Conservation (phyloP, 176 grass and related monocot genomes). For the Alloteropsis semialata region DNA sequence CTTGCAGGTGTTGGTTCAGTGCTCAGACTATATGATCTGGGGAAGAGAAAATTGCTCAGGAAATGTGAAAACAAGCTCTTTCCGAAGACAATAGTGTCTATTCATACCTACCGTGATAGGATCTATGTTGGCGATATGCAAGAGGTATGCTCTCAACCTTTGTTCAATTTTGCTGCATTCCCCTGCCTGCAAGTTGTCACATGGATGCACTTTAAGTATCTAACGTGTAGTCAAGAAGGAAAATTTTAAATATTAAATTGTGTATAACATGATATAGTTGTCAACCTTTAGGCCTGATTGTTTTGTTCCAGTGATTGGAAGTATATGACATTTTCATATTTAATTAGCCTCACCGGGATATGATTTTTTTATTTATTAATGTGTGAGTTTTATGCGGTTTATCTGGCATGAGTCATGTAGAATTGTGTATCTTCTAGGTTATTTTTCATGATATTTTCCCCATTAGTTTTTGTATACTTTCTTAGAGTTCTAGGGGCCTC, state of each 20-base stretch:
- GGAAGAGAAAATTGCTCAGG: slow-evolving; percentile 87
- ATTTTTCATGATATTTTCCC: neutral
- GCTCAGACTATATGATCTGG: slow-evolving; percentile 93
- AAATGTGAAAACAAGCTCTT: slow-evolving; percentile 99
- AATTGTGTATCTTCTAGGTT: neutral
- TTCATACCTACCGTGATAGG: slow-evolving; percentile 96
- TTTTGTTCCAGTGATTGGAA: neutral
- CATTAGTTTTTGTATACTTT: neutral
- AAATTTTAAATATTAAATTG: neutral
- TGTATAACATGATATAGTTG: neutral
- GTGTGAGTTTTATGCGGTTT: neutral
- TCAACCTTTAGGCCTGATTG: neutral
- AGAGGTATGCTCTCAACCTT: slow-evolving; percentile 60
- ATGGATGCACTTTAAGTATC: neutral
- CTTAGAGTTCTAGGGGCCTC: no score
- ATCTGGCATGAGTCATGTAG: neutral
- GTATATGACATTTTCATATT: neutral
- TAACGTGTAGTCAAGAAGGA: neutral
- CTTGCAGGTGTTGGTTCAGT: slow-evolving; percentile 87
- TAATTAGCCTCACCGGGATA: neutral
- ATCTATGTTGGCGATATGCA: slow-evolving; percentile 96
- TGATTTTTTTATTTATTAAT: neutral
- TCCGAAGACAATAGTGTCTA: slow-evolving; percentile 74
- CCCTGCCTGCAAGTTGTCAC: neutral
- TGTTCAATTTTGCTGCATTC: slow-evolving; percentile 1